Conservation (phyloP, 2,329 filamentous ascomycete species). For the Talaromyces islandicus region DNA sequence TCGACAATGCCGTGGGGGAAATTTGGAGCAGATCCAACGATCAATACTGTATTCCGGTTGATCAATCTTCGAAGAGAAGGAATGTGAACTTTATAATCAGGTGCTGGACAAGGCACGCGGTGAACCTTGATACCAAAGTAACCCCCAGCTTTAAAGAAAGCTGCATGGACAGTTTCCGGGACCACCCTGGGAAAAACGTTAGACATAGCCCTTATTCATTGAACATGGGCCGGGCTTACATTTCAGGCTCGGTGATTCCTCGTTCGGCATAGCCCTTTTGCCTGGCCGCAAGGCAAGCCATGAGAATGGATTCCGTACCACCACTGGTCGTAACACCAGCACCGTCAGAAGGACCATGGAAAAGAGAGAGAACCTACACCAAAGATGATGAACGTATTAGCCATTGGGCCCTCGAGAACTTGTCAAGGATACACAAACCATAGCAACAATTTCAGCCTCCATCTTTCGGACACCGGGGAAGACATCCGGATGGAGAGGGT, state of each 20-base stretch:
- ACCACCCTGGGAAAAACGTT: constrained; percentile 62
- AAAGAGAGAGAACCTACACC: constrained; percentile 65
- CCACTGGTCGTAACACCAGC: constrained; percentile 88
- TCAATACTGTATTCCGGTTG: constrained; percentile 87
- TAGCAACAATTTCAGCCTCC: constrained; percentile 96
- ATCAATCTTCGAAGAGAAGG: constrained; percentile 73
- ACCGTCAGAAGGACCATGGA: constrained; percentile 78
- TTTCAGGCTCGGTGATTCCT: constrained; percentile 86
- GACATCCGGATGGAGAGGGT: constrained; percentile 96
- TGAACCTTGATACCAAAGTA: constrained; percentile 98
- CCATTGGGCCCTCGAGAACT: neutral
- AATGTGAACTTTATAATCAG: constrained; percentile 77
- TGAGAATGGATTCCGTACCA: constrained; percentile 92
- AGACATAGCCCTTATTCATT: constrained; percentile 10
- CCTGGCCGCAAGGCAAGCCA: constrained; percentile 85
- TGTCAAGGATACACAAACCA: constrained; percentile 54
- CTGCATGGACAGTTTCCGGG: constrained; percentile 88
- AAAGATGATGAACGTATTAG: constrained; percentile 17
- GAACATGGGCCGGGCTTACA: constrained; percentile 52
- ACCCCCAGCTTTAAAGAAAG: constrained; percentile 88
- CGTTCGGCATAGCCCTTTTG: constrained; percentile 84
- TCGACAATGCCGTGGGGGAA: constrained; percentile 98
- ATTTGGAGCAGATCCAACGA: constrained; percentile 93
- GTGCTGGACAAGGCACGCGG: constrained; percentile 78
- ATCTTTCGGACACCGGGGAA: constrained; percentile 98